These are phyloP conservation scores for Ogataea neopini DNA, from an alignment of 805 yeast genomes.

Conservation along the genomic window DNA sequence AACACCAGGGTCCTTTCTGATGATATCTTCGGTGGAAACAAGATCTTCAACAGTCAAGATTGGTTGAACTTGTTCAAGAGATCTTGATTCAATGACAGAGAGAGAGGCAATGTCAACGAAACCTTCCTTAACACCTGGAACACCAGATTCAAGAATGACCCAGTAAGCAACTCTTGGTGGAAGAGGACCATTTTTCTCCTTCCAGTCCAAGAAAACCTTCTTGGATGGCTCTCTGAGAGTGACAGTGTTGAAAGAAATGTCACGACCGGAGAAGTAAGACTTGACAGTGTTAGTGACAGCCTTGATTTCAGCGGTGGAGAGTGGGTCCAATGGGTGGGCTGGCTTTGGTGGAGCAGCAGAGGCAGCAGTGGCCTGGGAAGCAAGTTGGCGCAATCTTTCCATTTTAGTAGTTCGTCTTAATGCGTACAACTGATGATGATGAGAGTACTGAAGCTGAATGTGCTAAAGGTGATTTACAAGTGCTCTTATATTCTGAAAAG, in stretches of 20 bases:
- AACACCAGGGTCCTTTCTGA: constrained; percentile 70
- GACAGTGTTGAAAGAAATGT: constrained; percentile 62
- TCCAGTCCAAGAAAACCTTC: constrained; percentile 63
- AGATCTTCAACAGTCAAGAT: constrained; percentile 72
- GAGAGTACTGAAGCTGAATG: background rate
- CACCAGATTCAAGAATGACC: constrained; percentile 59
- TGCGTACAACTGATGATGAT: background rate
- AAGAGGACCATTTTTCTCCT: constrained; percentile 54
- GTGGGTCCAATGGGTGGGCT: constrained; percentile 71
- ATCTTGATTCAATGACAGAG: constrained; percentile 47
- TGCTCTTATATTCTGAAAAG: background rate
- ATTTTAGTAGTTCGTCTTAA: constrained; percentile 30
- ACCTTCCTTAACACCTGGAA: constrained; percentile 70
- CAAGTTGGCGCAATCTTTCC: constrained; percentile 69
- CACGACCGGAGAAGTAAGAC: constrained; percentile 45
- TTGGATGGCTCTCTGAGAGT: constrained; percentile 74
- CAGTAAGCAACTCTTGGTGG: constrained; percentile 72
- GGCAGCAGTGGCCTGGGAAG: constrained; percentile 60
- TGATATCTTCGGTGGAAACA: constrained; percentile 58
- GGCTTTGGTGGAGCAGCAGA: constrained; percentile 55
- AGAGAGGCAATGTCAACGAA: constrained; percentile 56
- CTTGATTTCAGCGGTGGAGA: constrained; percentile 61
- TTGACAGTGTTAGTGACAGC: constrained; percentile 55
- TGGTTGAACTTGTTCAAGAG: constrained; percentile 67
- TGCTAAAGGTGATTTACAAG: background rate